Conservation (phyloP, 768 basidiomycete genomes). For the Strobilomyces confusus region DNA sequence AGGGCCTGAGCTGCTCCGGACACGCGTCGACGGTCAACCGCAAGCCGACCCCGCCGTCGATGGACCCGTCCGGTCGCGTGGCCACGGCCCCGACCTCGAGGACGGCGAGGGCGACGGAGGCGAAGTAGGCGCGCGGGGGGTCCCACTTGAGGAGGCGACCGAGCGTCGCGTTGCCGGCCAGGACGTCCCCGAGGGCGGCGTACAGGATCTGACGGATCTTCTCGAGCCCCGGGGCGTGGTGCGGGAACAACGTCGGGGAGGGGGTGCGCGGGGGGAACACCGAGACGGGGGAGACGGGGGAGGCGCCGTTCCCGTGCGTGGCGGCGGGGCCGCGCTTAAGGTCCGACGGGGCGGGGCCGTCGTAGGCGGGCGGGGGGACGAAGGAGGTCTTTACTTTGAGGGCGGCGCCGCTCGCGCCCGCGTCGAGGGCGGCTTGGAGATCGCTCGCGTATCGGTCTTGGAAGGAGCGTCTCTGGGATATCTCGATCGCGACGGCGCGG, state of each 20-base stretch:
- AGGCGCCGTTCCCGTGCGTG: not conserved
- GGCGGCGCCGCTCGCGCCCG: conserved; percentile 38
- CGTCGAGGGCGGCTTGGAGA: conserved; percentile 76
- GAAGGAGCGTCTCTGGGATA: conserved; percentile 78
- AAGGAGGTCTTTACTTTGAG: conserved; percentile 53
- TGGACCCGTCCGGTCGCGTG: conserved; percentile 43
- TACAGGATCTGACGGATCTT: conserved; percentile 87
- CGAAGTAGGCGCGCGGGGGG: conserved; percentile 74
- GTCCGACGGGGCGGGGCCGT: conserved; percentile 26
- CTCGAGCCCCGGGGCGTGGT: conserved; percentile 52
- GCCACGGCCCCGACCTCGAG: conserved; percentile 58
- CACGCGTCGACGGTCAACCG: conserved; percentile 57
- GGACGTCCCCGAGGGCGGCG: conserved; percentile 68
- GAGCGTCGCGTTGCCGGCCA: conserved; percentile 53
- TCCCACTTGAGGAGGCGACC: conserved; percentile 55
- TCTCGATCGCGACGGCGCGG: conserved; percentile 83
- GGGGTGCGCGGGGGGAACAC: conserved; percentile 40
- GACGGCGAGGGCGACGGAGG: conserved; percentile 68
- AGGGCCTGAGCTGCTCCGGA: conserved; percentile 57
- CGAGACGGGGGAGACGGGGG: conserved; percentile 19
- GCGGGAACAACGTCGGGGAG: conserved; percentile 44
- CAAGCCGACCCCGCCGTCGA: conserved; percentile 50
- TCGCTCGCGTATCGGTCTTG: conserved; percentile 74
- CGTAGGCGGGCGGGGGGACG: conserved; percentile 68
- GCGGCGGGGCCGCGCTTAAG: conserved; percentile 12